phyloP scores from a whole-genome alignment of 106 monocot genomes.

The Allium sativum region DNA sequence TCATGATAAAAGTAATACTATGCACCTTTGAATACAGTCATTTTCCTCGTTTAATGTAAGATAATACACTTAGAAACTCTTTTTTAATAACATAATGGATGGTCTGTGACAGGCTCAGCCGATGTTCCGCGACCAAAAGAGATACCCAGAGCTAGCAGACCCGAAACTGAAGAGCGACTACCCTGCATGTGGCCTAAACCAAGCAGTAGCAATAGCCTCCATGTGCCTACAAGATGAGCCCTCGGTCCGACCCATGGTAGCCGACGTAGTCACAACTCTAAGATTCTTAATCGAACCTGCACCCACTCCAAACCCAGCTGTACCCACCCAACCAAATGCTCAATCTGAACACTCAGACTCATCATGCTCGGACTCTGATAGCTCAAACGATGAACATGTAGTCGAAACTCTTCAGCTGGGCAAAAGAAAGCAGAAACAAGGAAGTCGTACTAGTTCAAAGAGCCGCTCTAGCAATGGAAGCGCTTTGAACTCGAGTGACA shows the following conservation, averaged over 20 bases:
- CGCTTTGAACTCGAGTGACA: neutral
- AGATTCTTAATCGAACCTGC: slow-evolving; percentile 34
- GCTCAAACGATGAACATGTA: neutral
- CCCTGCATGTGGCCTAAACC: slow-evolving; percentile 48
- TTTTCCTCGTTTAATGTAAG: too few relatives aligned
- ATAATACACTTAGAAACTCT: too few relatives aligned
- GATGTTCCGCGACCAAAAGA: slow-evolving; percentile 76
- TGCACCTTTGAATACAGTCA: too few relatives aligned
- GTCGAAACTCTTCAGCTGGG: slow-evolving; percentile 9
- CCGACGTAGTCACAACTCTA: slow-evolving; percentile 69
- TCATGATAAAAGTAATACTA: too few relatives aligned
- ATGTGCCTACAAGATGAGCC: slow-evolving; percentile 96
- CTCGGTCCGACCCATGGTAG: slow-evolving; percentile 63
- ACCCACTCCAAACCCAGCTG: neutral
- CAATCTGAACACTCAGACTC: neutral
- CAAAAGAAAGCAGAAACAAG: neutral
- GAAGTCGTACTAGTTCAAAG: neutral
- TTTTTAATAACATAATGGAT: too few relatives aligned
- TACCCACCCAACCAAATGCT: neutral
- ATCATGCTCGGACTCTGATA: neutral
- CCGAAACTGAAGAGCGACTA: slow-evolving; percentile 40
- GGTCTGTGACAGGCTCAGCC: slow-evolving; percentile 33
- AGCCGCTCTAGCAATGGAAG: neutral
- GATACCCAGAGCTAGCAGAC: slow-evolving; percentile 64
- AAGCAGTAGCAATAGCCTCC: slow-evolving; percentile 65